These are phyloP conservation scores for Blastocystis hominis DNA, from an alignment of 352 stramenopile species.

Conservation along the genomic window DNA sequence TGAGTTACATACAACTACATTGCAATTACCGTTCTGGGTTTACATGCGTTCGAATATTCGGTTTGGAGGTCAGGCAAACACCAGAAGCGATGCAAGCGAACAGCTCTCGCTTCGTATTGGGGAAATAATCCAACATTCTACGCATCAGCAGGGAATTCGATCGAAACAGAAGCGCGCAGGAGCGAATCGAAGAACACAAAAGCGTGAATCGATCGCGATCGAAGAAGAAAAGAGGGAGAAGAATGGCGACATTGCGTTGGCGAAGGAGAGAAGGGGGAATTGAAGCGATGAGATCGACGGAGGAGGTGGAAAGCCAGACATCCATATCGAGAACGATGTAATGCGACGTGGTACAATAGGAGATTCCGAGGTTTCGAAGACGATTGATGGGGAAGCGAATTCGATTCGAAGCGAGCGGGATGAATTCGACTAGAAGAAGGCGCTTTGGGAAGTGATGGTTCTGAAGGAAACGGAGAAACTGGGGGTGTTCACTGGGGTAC, in stretches of 20 bases:
- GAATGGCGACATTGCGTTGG: background rate
- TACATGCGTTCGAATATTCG: constrained; percentile 16
- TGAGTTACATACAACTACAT: constrained; percentile 10
- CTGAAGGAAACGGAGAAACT: background rate
- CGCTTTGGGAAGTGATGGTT: background rate
- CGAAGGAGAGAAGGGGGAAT: background rate
- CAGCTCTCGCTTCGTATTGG: background rate
- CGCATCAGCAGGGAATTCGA: background rate
- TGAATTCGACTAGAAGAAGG: background rate
- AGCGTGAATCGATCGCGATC: background rate
- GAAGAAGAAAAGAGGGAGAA: constrained; percentile 42
- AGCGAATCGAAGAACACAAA: background rate
- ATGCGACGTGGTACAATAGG: background rate
- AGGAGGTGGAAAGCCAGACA: background rate
- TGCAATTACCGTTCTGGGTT: background rate
- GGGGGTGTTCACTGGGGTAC: background rate
- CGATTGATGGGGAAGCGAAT: constrained; percentile 21
- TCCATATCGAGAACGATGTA: constrained; percentile 52
- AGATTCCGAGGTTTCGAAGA: constrained; percentile 47
- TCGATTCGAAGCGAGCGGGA: background rate
- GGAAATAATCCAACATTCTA: constrained; percentile 25
- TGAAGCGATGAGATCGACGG: background rate
- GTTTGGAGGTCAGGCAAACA: background rate
- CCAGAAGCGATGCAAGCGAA: background rate
- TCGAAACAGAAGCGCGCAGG: constrained; percentile 2